A percentile compares a stretch with the other conserved stretches of the same genome.
phyloP scores from a whole-genome alignment of 129 eudicot genomes.

The Smallanthus sonchifolius region DNA sequence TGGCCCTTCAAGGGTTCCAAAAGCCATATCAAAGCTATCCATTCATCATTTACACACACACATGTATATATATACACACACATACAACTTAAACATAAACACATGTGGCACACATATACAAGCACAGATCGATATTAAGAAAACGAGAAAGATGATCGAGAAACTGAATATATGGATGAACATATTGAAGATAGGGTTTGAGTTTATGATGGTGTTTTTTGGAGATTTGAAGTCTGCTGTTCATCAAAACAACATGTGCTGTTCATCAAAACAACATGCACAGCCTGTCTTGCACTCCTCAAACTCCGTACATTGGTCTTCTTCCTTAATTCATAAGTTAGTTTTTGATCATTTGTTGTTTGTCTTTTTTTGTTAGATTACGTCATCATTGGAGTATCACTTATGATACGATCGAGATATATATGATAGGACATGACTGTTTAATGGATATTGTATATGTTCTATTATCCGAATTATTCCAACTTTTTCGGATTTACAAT shows the following conservation, averaged over 20 bases:
- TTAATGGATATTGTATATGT: neutral
- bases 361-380: neutral
- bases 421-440: neutral
- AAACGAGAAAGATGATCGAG: constrained; percentile 30
- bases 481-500: neutral
- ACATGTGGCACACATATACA: neutral
- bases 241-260: constrained; percentile 16
- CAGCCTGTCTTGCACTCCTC: constrained; percentile 2
- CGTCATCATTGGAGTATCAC: neutral
- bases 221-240: constrained; percentile 37
- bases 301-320: constrained; percentile 47
- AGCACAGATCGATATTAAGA: neutral
- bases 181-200: constrained; percentile 35
- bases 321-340: constrained; percentile 29
- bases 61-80: neutral
- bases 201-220: constrained; percentile 40
- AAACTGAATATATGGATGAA: constrained; percentile 45
- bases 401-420: neutral
- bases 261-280: constrained; percentile 20
- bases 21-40: constrained; percentile 13
- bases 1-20: constrained; percentile 29
- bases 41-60: neutral
- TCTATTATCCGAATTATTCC: neutral
- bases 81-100: neutral
- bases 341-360: neutral